Conservation (phyloP, 148 eudicot genomes). For the Bassia scoparia region DNA sequence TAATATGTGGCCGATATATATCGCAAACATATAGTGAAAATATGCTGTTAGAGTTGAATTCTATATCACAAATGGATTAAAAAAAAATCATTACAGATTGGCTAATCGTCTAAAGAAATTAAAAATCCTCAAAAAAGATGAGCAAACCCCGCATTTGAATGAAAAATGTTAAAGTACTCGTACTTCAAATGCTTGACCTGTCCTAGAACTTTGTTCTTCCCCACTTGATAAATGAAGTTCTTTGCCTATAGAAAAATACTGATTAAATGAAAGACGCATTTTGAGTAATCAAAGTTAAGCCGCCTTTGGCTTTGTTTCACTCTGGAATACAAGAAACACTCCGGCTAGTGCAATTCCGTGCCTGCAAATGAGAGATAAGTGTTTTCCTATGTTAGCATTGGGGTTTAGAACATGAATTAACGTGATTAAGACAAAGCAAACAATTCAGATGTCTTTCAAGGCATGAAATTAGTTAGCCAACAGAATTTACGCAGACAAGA, state of each 20-base stretch:
- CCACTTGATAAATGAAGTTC: not conserved
- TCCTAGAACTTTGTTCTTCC: constrained; percentile 15
- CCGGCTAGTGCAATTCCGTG: constrained; percentile 91
- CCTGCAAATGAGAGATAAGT: constrained; percentile 36
- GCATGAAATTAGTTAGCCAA: not conserved
- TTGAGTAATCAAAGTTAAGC: constrained; percentile 31
- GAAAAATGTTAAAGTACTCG: not conserved
- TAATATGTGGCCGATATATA: too few relatives aligned
- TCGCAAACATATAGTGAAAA: not conserved
- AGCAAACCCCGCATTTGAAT: constrained; percentile 18
- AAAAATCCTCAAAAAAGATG: constrained; percentile 11
- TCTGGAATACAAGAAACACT: constrained; percentile 85
- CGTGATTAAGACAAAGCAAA: not conserved
- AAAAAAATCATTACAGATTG: constrained; percentile 7
- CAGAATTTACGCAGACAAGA: too few relatives aligned
- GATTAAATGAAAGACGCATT: constrained; percentile 1
- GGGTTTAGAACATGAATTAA: not conserved
- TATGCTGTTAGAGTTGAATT: not conserved
- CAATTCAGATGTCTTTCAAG: not conserved
- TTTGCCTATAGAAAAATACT: constrained; percentile 14
- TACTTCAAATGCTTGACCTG: constrained; percentile 13
- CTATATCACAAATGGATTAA: not conserved
- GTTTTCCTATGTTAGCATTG: not conserved
- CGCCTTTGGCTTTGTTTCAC: constrained; percentile 68
- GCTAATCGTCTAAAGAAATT: not conserved